Percentiles rank a stretch among this genome's conserved stretches.
phyloP scores from a whole-genome alignment of 768 basidiomycete genomes.

The Lactarius tabidus region DNA sequence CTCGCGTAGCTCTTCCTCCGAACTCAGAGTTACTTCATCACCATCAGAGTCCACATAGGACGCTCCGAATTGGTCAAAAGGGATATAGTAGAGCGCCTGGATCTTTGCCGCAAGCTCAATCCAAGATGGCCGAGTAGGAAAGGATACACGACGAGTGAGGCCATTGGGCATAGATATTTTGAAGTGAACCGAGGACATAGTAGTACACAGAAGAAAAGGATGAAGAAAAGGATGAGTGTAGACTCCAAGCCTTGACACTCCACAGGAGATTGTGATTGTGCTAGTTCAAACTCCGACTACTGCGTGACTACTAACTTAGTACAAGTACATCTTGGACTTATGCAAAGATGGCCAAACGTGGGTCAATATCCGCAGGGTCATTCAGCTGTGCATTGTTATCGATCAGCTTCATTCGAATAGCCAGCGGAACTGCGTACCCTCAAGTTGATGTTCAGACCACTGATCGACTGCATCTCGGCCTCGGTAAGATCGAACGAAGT shows the following conservation, averaged over 20 bases:
- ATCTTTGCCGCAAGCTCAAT: constrained; percentile 51
- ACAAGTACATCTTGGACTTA: not conserved
- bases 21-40: constrained; percentile 73
- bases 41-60: constrained; percentile 70
- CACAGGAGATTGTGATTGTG: not conserved
- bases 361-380: constrained; percentile 64
- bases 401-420: not conserved
- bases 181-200: constrained; percentile 53
- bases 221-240: not conserved
- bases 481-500: constrained; percentile 47
- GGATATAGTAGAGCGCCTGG: constrained; percentile 51
- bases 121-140: constrained; percentile 54
- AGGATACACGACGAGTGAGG: constrained; percentile 57
- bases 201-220: constrained; percentile 25
- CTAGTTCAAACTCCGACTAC: constrained; percentile 24
- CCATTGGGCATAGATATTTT: constrained; percentile 53
- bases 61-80: constrained; percentile 55
- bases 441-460: constrained; percentile 46
- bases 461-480: constrained; percentile 56
- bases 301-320: not conserved
- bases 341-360: no score
- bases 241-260: not conserved
- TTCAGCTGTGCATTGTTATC: no score
- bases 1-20: constrained; percentile 73
- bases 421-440: constrained; percentile 44